These are phyloP conservation scores for Castanea crenata DNA, from an alignment of 306 rosid genomes.

Conservation along the genomic window DNA sequence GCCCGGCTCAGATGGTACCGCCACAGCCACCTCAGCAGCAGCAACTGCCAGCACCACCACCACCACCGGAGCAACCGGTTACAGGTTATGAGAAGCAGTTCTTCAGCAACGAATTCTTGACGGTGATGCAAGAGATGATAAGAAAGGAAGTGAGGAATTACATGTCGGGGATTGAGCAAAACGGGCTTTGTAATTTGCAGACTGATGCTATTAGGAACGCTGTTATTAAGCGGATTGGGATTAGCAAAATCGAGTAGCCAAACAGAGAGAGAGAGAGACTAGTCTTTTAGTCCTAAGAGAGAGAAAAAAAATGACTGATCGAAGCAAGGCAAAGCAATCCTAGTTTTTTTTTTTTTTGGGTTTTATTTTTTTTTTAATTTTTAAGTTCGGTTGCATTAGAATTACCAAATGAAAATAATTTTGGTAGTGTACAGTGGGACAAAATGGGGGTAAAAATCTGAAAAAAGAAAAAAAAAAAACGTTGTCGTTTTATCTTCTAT, in stretches of 20 bases:
- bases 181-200: conserved; percentile 48
- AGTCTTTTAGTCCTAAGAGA: background rate
- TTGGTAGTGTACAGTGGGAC: conserved; percentile 47
- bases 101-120: conserved; percentile 58
- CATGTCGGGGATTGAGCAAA: conserved; percentile 71
- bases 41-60: background rate
- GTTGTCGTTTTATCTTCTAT: background rate
- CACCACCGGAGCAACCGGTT: background rate
- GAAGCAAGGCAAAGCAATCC: background rate
- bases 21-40: background rate
- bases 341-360: conserved; percentile 5
- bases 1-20: conserved; percentile 6
- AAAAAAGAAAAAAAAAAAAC: background rate
- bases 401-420: conserved; percentile 39
- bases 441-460: conserved; percentile 8
- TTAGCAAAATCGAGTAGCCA: conserved; percentile 49
- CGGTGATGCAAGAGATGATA: conserved; percentile 79
- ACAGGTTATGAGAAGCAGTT: conserved; percentile 44
- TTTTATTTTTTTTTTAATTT: background rate
- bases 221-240: conserved; percentile 55
- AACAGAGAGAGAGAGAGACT: background rate
- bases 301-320: no score
- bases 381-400: background rate
- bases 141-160: conserved; percentile 70
- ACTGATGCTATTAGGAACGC: conserved; percentile 57